Base-by-base conservation (phyloP, 2,329 filamentous ascomycete species). In the Cladosporium sphaerospermum region DNA sequence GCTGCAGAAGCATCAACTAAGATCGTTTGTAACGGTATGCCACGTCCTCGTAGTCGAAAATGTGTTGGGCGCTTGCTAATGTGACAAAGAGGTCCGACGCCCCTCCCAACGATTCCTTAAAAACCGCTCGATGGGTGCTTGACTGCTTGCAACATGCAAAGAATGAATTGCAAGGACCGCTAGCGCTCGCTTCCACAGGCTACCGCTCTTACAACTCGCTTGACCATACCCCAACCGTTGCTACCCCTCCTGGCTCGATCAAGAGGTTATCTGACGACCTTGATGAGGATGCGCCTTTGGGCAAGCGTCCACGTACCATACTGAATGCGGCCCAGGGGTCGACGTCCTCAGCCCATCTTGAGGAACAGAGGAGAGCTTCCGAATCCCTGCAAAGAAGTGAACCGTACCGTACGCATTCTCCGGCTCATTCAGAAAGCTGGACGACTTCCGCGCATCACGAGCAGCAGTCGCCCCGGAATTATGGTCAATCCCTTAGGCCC, bases 91-190 rank as follows among this genome's bases (percentile, higher is more conserved):
- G 52, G 34, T 40, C 55, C 9, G 59, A 60, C n/a, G 18, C 57
- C 14, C 54, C 55, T 3, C 51, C 42, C 10, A 56, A 60, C 16
- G 53, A 41, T 37, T 57, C 61, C 3, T 50, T 60, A 9, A 49
- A 54, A 9, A 54, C 56, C 9, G 57, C 55, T 10, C 61, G 61
- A 47, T 65, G 63, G 63, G 60, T 64, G 19, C 44, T 63, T 3
- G 59, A 62, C 5, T 41, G 56, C 14, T 42, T 64, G 14, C 39
- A 52, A 16, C n/a, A 40, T 23, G 58, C 60, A 9, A 39, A 39
- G n/a, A 34, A 16, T 9, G 57, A 61, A 42, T 16, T 63, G 37
- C 54, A 59, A 42, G 54, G 58, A 9, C 45, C 54, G 31, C 45
- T 45, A 11, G 49, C 53, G 9, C 51, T 52, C 19, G 23, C 19